A percentile compares a stretch with the other conserved stretches of the same genome.
These are phyloP conservation scores for Leccinum imitatum DNA, from an alignment of 768 basidiomycete genomes.

Conservation along the genomic window DNA sequence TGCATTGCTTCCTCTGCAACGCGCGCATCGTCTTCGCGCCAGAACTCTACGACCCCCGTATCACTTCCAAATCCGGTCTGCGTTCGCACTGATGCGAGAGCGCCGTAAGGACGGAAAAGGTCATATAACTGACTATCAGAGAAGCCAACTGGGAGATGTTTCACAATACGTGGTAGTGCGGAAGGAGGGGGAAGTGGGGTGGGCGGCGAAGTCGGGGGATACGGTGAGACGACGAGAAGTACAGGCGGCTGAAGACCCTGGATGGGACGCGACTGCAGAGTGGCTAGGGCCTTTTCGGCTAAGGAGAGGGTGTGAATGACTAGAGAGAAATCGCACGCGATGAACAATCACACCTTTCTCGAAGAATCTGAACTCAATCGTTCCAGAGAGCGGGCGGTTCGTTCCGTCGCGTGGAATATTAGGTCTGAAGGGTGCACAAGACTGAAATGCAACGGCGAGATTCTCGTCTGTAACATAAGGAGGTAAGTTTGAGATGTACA, in stretches of 20 bases:
- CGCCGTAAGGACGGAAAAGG: conserved; percentile 80
- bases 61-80: conserved; percentile 77
- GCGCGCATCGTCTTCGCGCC: conserved; percentile 83
- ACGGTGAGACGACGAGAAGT: conserved; percentile 73
- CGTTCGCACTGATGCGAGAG: conserved; percentile 73
- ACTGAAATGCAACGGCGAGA: conserved; percentile 68
- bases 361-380: conserved; percentile 80
- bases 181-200: conserved; percentile 73
- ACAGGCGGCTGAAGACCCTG: conserved; percentile 59
- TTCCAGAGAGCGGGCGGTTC: conserved; percentile 57
- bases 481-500: conserved; percentile 80
- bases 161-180: conserved; percentile 78
- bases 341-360: conserved; percentile 62
- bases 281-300: conserved; percentile 91
- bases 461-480: conserved; percentile 73
- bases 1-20: conserved; percentile 80
- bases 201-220: conserved; percentile 76
- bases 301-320: conserved; percentile 8
- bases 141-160: conserved; percentile 72
- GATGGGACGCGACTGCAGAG: conserved; percentile 72
- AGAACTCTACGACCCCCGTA: conserved; percentile 80
- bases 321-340: conserved; percentile 6
- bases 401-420: conserved; percentile 64
- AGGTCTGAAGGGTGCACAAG: conserved; percentile 80
- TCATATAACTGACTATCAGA: conserved; percentile 79